These are phyloP conservation scores for Wallacemonas sp. DNA, from an alignment of 208 protist species.

Conservation along the genomic window DNA sequence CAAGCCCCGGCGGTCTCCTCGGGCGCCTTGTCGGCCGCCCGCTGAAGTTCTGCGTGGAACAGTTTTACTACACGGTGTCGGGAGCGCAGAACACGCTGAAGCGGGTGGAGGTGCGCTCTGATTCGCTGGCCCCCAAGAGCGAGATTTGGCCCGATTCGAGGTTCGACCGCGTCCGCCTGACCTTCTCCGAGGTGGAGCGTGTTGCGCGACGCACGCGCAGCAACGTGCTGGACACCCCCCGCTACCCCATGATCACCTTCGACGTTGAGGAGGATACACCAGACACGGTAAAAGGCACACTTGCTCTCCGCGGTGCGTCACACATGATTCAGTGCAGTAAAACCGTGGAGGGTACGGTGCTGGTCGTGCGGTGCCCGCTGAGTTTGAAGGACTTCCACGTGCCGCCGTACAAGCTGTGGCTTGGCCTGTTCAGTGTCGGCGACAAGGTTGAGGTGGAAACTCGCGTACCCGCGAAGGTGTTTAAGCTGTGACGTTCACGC, in stretches of 20 bases:
- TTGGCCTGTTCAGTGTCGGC: slow-evolving; percentile 71
- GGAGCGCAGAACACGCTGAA: slow-evolving; percentile 24
- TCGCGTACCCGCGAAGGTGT: slow-evolving; percentile 51
- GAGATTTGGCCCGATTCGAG: slow-evolving; percentile 59
- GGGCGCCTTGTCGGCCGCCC: slow-evolving; percentile 71
- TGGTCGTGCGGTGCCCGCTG: slow-evolving; percentile 81
- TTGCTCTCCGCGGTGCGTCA: slow-evolving; percentile 60
- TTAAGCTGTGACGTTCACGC: slow-evolving; percentile 36
- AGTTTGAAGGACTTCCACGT: slow-evolving; percentile 56
- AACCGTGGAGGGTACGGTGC: slow-evolving; percentile 59
- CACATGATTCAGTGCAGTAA: slow-evolving; percentile 62
- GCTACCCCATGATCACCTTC: slow-evolving; percentile 71
- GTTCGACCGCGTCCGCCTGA: slow-evolving; percentile 57
- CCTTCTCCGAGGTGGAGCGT: slow-evolving; percentile 59
- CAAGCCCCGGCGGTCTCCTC: slow-evolving; percentile 58
- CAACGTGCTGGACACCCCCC: slow-evolving; percentile 53
- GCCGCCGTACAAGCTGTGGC: slow-evolving; percentile 47
- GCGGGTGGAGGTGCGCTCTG: slow-evolving; percentile 66
- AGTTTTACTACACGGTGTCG: slow-evolving; percentile 57
- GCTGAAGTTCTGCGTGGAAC: slow-evolving; percentile 61
- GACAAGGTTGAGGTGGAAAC: slow-evolving; percentile 80
- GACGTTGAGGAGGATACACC: slow-evolving; percentile 37
- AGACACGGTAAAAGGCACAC: slow-evolving; percentile 38
- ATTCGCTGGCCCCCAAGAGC: slow-evolving; percentile 72
- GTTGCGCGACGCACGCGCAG: slow-evolving; percentile 42